phyloP scores from a whole-genome alignment of 164 flowering plant species.

The Nelumbo lutea region DNA sequence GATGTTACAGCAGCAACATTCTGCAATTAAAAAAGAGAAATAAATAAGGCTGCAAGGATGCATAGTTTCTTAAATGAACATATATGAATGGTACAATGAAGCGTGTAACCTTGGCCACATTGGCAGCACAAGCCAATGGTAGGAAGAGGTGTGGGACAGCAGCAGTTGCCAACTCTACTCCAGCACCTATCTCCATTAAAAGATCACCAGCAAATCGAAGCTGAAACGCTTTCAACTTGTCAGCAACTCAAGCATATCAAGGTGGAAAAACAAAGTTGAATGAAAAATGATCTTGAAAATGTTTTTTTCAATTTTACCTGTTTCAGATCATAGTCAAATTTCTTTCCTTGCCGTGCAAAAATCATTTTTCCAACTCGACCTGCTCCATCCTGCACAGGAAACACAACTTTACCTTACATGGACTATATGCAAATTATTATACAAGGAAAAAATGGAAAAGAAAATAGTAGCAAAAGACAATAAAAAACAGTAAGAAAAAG shows the following conservation, averaged over 20 bases:
- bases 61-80: not conserved
- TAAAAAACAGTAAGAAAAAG: not conserved
- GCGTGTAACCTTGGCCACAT: slow-evolving; percentile 76
- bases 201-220: slow-evolving; percentile 95
- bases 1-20: slow-evolving; percentile 98
- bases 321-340: slow-evolving; percentile 95
- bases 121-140: slow-evolving; percentile 98
- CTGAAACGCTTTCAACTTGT: slow-evolving; percentile 33
- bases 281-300: not conserved
- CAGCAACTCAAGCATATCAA: not conserved
- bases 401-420: not conserved
- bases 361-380: slow-evolving; percentile 99
- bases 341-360: slow-evolving; percentile 92
- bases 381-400: slow-evolving; percentile 80
- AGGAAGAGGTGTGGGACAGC: slow-evolving; percentile 92
- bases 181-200: slow-evolving; percentile 97
- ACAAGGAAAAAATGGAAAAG: not conserved
- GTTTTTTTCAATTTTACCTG: slow-evolving; percentile 47
- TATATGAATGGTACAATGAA: not conserved
- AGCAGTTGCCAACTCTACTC: slow-evolving; percentile 90
- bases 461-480: not conserved
- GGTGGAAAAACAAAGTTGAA: slow-evolving; percentile 1
- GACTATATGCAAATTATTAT: not conserved
- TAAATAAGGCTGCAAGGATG: slow-evolving; percentile 2
- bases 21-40: slow-evolving; percentile 29